Conservation (phyloP, 331 rosid genomes). For the Cydonia oblonga region DNA sequence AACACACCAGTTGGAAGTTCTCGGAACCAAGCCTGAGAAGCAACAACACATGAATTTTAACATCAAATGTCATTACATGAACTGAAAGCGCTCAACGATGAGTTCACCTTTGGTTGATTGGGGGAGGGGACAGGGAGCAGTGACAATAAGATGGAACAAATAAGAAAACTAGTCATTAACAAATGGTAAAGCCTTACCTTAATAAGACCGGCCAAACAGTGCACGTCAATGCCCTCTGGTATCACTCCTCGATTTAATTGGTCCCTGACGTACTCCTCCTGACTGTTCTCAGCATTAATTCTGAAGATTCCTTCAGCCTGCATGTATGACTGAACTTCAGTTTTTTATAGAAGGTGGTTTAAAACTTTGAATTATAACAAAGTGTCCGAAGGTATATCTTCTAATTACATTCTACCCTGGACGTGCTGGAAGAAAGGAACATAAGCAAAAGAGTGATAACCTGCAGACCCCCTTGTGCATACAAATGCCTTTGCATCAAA, state of each 20-base stretch:
- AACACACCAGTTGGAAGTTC: conserved; percentile 86
- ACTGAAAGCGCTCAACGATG: neutral
- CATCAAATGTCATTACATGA: neutral
- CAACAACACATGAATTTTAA: conserved; percentile 9
- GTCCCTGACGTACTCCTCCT: conserved; percentile 86
- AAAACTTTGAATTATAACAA: neutral
- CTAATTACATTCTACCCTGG: neutral
- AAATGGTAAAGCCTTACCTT: conserved; percentile 36
- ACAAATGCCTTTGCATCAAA: conserved; percentile 77
- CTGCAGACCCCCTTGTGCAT: conserved; percentile 81
- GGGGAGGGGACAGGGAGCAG: neutral
- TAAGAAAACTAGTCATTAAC: neutral
- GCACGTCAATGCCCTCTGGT: conserved; percentile 75
- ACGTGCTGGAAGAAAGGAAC: conserved; percentile 1
- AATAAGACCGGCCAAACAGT: conserved; percentile 92
- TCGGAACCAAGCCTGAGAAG: conserved; percentile 85
- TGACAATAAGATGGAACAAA: neutral
- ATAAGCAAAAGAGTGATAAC: conserved; percentile 22
- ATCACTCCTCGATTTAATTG: conserved; percentile 76
- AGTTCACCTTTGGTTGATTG: neutral
- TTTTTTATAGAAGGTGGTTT: neutral
- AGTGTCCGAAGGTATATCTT: neutral
- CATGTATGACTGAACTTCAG: conserved; percentile 17
- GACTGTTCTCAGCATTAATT: conserved; percentile 81
- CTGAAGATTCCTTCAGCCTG: conserved; percentile 98